Conservation (phyloP, 2,329 filamentous ascomycete genomes). For the Rhexocercosporidium sp. region DNA sequence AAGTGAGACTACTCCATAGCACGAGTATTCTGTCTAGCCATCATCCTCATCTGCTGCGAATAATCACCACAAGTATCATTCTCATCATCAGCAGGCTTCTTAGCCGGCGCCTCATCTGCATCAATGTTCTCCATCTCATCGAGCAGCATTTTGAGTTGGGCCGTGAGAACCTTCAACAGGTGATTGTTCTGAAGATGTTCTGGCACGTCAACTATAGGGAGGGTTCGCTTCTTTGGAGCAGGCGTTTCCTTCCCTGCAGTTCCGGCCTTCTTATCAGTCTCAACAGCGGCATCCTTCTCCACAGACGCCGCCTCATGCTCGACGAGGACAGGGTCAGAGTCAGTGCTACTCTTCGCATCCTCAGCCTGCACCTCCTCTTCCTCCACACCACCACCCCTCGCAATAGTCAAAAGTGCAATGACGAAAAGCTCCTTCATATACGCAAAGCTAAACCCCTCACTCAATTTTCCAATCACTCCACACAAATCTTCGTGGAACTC, state of each 20-base stretch:
- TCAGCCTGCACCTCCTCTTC: constrained; percentile 55
- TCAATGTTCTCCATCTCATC: constrained; percentile 38
- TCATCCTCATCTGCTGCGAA: background rate
- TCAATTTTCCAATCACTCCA: constrained; percentile 62
- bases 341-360: constrained; percentile 57
- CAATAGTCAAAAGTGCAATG: constrained; percentile 63
- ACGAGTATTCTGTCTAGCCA: constrained; percentile 1
- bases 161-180: constrained; percentile 31
- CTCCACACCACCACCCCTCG: constrained; percentile 41
- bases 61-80: constrained; percentile 8
- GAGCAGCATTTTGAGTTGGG: constrained; percentile 31
- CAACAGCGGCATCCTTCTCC: background rate
- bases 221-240: constrained; percentile 7
- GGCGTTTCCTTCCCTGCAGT: background rate
- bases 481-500: constrained; percentile 65
- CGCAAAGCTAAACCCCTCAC: constrained; percentile 68
- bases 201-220: constrained; percentile 31
- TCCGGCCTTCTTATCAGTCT: background rate
- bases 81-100: background rate
- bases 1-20: background rate
- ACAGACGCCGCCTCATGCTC: constrained; percentile 4
- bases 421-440: constrained; percentile 74
- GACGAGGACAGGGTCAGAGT: constrained; percentile 21
- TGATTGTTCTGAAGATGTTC: constrained; percentile 30
- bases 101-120: constrained; percentile 15